Conservation (phyloP, 2,329 filamentous ascomycete species). For the Alternaria sp. region DNA sequence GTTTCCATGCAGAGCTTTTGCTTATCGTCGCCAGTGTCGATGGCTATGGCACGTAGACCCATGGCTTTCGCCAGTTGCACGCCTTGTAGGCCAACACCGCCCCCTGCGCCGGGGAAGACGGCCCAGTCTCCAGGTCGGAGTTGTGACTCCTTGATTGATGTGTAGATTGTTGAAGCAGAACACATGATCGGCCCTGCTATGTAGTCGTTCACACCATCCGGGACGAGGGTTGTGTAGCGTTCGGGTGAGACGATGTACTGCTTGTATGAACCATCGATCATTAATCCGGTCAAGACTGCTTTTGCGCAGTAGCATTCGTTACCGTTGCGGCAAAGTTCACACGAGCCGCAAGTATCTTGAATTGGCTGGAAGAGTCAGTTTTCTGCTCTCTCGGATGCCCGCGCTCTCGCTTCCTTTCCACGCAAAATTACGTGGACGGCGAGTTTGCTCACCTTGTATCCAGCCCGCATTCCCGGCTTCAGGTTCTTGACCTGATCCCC, state of each 20-base stretch:
- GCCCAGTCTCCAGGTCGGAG: conserved; percentile 63
- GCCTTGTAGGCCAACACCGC: conserved; percentile 66
- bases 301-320: conserved; percentile 63
- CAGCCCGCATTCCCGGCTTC: conserved; percentile 50
- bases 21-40: conserved; percentile 50
- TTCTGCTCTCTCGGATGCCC: background rate
- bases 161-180: conserved; percentile 66
- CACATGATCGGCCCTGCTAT: conserved; percentile 70
- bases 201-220: conserved; percentile 63
- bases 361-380: conserved; percentile 30
- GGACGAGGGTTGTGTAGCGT: conserved; percentile 63
- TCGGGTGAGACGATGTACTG: conserved; percentile 67
- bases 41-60: conserved; percentile 48
- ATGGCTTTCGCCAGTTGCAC: conserved; percentile 57
- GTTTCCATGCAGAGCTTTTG: conserved; percentile 43
- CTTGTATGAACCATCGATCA: conserved; percentile 61
- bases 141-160: conserved; percentile 61
- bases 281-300: conserved; percentile 57
- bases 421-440: background rate
- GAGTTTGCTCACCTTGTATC: conserved; percentile 42
- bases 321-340: conserved; percentile 59
- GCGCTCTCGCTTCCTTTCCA: background rate
- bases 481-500: conserved; percentile 62
- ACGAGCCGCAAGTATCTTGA: conserved; percentile 46
- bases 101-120: conserved; percentile 63